Evolutionary conservation across 805 yeast genomes (phyloP).

Genomic region (Schizosaccharomyces octosporus): DNA sequence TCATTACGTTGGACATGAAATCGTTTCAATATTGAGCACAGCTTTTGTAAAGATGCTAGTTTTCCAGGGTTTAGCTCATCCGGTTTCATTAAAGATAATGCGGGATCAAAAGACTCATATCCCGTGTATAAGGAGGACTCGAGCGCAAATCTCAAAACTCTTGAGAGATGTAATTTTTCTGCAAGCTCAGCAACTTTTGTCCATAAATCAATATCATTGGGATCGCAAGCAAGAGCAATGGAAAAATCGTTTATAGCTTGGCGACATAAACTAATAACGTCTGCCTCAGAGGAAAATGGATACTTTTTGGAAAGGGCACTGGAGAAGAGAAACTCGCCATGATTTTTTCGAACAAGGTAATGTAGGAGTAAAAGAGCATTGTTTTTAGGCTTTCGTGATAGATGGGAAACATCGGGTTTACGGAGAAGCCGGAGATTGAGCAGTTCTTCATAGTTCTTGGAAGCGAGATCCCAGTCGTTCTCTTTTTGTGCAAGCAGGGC

Average conservation of each 20-base stretch:
- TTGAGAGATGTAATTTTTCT: conserved; percentile 4
- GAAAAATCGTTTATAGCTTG: conserved; percentile 34
- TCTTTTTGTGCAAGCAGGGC: conserved; percentile 42
- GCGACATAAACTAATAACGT: not conserved
- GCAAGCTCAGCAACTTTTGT: conserved; percentile 16
- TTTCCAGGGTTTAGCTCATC: not conserved
- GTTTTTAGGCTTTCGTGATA: not conserved
- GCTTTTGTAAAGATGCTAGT: not conserved
- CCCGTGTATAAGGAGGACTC: not conserved
- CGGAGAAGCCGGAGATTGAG: conserved; percentile 45
- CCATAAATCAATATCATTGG: conserved; percentile 11
- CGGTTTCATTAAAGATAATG: not conserved
- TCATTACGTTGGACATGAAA: not conserved
- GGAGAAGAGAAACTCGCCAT: conserved; percentile 46
- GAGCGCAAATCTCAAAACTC: conserved; percentile 2
- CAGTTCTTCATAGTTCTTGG: conserved; percentile 30
- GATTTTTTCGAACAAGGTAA: conserved; percentile 54
- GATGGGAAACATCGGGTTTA: conserved; percentile 10
- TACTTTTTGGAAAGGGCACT: conserved; percentile 9
- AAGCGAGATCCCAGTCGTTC: conserved; percentile 25
- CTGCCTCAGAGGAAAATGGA: conserved; percentile 5
- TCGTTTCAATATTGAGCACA: not conserved
- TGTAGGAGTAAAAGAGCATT: conserved; percentile 20
- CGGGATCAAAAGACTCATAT: not conserved
- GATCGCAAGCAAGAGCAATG: conserved; percentile 23